A percentile compares a stretch with the other conserved stretches of the same genome.
Evolutionary conservation across 2,329 filamentous ascomycete genomes (phyloP).

Genomic region (Fusarium pininemorale): DNA sequence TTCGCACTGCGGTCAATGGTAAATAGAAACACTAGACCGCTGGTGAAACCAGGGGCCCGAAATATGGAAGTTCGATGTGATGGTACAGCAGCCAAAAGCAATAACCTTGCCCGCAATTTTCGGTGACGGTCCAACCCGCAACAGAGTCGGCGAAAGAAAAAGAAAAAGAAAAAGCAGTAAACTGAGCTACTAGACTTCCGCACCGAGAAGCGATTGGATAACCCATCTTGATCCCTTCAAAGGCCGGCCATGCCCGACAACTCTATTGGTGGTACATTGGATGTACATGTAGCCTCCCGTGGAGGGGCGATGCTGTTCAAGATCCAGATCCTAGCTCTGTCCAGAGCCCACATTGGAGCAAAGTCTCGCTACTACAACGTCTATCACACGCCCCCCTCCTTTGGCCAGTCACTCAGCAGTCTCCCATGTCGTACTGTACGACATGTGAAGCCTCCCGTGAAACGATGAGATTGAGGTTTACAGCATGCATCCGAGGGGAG

Average conservation of each 20-base stretch:
- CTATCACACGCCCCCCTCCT: constrained; percentile 14
- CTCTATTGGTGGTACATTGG: constrained; percentile 24
- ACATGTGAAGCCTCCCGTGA: constrained; percentile 20
- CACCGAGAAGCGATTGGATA: constrained; percentile 9
- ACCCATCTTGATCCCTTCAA: background rate
- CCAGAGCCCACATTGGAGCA: constrained; percentile 22
- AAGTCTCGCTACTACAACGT: constrained; percentile 4
- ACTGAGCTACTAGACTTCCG: background rate
- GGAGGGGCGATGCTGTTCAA: constrained; percentile 35
- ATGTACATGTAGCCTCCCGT: constrained; percentile 38
- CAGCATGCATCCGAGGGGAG: constrained; percentile 26
- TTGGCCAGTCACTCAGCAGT: constrained; percentile 1
- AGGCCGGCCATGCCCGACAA: constrained; percentile 36
- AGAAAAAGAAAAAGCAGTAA: background rate
- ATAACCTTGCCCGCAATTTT: background rate
- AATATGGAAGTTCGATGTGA: background rate
- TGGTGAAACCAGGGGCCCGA: constrained; percentile 16
- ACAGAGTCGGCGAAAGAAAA: constrained; percentile 27
- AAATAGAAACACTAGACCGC: constrained; percentile 5
- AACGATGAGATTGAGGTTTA: constrained; percentile 14
- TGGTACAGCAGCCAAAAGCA: background rate
- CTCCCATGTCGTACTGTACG: constrained; percentile 18
- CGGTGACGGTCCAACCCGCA: background rate
- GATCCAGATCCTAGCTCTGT: constrained; percentile 38
- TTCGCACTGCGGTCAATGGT: constrained; percentile 23